These are phyloP conservation scores for Phaeosphaeria sp. DNA, from an alignment of 2,329 filamentous ascomycete genomes.

Conservation along the genomic window DNA sequence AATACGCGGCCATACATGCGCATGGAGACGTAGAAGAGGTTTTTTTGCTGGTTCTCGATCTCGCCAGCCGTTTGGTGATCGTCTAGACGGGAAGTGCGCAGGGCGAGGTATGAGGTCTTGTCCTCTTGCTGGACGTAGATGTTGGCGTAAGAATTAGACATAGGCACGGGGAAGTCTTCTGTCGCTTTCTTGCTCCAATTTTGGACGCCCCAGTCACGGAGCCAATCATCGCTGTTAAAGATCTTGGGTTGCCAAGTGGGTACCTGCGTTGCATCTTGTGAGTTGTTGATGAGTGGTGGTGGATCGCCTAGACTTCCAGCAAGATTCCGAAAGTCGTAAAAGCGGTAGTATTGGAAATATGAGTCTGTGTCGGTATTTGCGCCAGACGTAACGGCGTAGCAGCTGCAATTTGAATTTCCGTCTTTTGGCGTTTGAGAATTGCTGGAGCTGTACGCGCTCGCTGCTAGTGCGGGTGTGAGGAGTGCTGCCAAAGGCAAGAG, in stretches of 20 bases:
- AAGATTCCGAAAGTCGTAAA: constrained; percentile 60
- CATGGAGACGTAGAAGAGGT: constrained; percentile 57
- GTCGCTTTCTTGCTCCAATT: constrained; percentile 54
- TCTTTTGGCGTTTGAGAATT: constrained; percentile 40
- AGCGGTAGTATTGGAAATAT: constrained; percentile 60
- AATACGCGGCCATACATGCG: constrained; percentile 56
- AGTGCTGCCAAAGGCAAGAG: constrained; percentile 35
- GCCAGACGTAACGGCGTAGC: constrained; percentile 56
- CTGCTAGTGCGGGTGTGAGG: constrained; percentile 28
- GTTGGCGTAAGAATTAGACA: constrained; percentile 56
- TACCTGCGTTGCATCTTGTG: constrained; percentile 23
- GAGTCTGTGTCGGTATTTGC: constrained; percentile 44
- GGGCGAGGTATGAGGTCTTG: constrained; percentile 52
- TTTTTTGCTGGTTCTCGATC: constrained; percentile 54
- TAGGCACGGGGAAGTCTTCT: constrained; percentile 47
- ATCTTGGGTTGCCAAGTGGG: constrained; percentile 47
- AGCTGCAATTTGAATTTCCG: constrained; percentile 52
- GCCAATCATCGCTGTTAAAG: constrained; percentile 46
- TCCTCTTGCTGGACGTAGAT: constrained; percentile 52
- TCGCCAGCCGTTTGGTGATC: constrained; percentile 57
- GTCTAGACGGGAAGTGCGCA: constrained; percentile 54
- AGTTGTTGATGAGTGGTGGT: constrained; percentile 35
- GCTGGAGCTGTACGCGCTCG: constrained; percentile 36
- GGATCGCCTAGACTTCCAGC: constrained; percentile 31
- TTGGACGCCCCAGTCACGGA: constrained; percentile 50